Evolutionary conservation across 345 rosid species (phyloP), one percentile per base, ranked within the genome.

Genomic region (Cardamine occulta): DNA sequence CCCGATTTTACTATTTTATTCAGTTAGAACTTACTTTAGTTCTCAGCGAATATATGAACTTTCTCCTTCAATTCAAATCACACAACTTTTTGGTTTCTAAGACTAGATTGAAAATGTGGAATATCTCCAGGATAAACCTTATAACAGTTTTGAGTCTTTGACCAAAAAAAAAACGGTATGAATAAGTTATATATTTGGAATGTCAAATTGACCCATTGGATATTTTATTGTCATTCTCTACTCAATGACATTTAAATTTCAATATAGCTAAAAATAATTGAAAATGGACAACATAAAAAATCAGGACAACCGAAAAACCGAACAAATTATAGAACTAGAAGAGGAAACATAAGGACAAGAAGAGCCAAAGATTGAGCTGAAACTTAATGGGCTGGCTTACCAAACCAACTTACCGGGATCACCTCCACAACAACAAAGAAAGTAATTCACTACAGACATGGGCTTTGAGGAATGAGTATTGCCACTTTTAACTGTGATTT

Each of bases 11-110:
- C 34, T 68, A 6, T 23, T 10, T 10, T 45, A 26, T 23, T 61
- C 49, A 21, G 12, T 21, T 37, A 35, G 12, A 61, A 24, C 17
- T 64, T n/a, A 29, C 7, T 63, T 44, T 63, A 24, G 37, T 63
- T 63, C 8, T 42, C 53, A 26, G 26, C n/a, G 68, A 15, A 42
- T 63, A 63, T 44, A 34, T 60, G 15, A 44, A 63, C 34, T 63
- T 44, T 15, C 53, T 4, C 23, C 18, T 40, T 13, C 45, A 35
- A 35, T 21, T 62, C 51, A 42, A 42, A 52, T 23, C 7, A 63
- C 39, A 28, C 6, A 63, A 26, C 14, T 9, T 42, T 15, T 63
- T 8, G 3, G 14, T 63, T 42, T 26, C 19, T 23, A 40, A 23
- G 40, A 24, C 13, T 62, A 23, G 7, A 31, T n/a, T 17, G 63